These are phyloP conservation scores for Urochloa ruziziensis DNA, from an alignment of 176 grass and related monocot species.

Conservation along the genomic window DNA sequence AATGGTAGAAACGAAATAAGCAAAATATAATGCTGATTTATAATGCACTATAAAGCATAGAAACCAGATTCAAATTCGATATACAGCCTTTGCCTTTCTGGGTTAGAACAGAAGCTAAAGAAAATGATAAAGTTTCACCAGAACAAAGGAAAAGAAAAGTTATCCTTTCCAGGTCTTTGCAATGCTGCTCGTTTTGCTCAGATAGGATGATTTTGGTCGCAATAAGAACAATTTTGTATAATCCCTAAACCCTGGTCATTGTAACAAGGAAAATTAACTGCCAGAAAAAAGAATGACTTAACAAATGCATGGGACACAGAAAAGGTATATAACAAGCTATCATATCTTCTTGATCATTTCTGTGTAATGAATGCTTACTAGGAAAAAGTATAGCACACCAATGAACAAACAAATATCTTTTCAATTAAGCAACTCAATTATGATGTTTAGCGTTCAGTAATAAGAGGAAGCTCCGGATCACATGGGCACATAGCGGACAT, in stretches of 20 bases:
- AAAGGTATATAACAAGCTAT: not conserved
- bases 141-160: not conserved
- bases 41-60: not conserved
- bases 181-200: not conserved
- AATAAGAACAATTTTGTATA: not conserved
- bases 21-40: not conserved
- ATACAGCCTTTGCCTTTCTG: not conserved
- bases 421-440: slow-evolving; percentile 11
- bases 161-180: not conserved
- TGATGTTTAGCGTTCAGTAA: not conserved
- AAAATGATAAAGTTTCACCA: not conserved
- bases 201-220: not conserved
- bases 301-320: not conserved
- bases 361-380: not conserved
- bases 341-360: not conserved
- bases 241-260: too few relatives aligned
- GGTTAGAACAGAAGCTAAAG: not conserved
- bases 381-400: not conserved
- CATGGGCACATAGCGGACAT: not conserved
- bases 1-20: not conserved
- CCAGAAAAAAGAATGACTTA: not conserved
- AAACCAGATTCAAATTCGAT: not conserved
- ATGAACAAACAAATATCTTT: slow-evolving; percentile 16
- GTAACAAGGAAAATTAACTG: slow-evolving; percentile 5
- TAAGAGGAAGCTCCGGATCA: not conserved